phyloP scores from a whole-genome alignment of 805 yeast genomes.

The Saccharomycopsis guyanensis region DNA sequence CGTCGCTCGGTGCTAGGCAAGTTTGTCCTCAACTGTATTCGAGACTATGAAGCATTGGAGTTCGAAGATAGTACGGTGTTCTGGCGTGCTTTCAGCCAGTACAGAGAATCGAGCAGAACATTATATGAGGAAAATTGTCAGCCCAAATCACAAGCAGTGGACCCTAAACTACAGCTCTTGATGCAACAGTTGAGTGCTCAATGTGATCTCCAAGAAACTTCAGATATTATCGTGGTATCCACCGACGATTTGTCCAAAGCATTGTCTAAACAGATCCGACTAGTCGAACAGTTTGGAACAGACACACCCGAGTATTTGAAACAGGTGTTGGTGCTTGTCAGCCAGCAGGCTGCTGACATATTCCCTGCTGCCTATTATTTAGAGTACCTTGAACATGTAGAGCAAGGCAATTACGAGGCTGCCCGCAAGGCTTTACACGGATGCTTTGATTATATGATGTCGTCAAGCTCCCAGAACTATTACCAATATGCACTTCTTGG shows the following conservation, averaged over 20 bases:
- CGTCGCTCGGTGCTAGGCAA: conserved; percentile 38
- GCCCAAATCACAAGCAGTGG: conserved; percentile 20
- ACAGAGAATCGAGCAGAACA: conserved; percentile 26
- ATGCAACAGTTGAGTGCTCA: neutral
- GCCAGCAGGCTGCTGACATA: conserved; percentile 33
- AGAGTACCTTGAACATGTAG: conserved; percentile 51
- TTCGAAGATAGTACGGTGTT: conserved; percentile 39
- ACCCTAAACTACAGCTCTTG: conserved; percentile 27
- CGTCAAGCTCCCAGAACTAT: conserved; percentile 51
- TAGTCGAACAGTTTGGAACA: conserved; percentile 45
- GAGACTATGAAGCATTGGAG: conserved; percentile 36
- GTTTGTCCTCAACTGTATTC: conserved; percentile 35
- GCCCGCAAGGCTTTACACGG: conserved; percentile 48
- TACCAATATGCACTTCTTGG: conserved; percentile 74
- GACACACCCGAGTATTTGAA: conserved; percentile 36
- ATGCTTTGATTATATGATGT: conserved; percentile 71
- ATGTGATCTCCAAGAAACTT: neutral
- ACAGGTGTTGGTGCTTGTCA: conserved; percentile 37
- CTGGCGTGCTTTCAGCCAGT: conserved; percentile 35
- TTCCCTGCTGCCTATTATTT: conserved; percentile 48
- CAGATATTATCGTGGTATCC: conserved; percentile 37
- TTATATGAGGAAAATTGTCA: neutral
- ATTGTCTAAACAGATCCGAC: conserved; percentile 44
- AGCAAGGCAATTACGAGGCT: conserved; percentile 49
- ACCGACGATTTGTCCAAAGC: conserved; percentile 43